These are phyloP conservation scores for Catharanthus roseus DNA, from an alignment of 257 asterid genomes.

Conservation along the genomic window DNA sequence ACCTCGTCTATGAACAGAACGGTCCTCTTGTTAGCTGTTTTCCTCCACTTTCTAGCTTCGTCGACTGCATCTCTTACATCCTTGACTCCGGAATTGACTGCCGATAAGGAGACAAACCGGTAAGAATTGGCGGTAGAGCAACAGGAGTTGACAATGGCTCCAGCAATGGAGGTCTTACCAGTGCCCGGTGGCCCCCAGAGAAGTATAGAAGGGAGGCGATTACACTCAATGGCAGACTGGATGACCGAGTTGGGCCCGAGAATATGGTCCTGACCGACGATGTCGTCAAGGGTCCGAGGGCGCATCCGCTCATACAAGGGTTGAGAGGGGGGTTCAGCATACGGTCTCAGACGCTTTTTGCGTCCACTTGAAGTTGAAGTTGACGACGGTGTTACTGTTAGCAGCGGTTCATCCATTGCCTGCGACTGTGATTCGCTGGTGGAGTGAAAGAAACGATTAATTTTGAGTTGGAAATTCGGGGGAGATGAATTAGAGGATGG, in stretches of 20 bases:
- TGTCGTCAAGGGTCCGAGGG: conserved; percentile 64
- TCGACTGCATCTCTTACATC: conserved; percentile 78
- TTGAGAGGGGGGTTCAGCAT: conserved; percentile 30
- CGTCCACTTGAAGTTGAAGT: conserved; percentile 1
- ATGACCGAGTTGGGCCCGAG: conserved; percentile 48
- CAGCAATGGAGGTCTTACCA: conserved; percentile 85
- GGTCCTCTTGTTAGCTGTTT: conserved; percentile 32
- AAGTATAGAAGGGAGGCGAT: conserved; percentile 65
- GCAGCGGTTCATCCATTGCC: neutral
- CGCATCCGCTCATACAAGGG: conserved; percentile 79
- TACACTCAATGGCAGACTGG: conserved; percentile 38
- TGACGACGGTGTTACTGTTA: neutral
- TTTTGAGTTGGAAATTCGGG: conserved; percentile 57
- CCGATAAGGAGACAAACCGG: conserved; percentile 60
- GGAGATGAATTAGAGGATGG: conserved; percentile 18
- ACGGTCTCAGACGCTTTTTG: conserved; percentile 37
- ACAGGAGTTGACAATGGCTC: conserved; percentile 45
- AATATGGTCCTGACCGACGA: conserved; percentile 81
- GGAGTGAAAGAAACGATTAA: conserved; percentile 52
- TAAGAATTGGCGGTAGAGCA: conserved; percentile 14
- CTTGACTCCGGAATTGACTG: conserved; percentile 80
- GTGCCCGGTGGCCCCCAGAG: conserved; percentile 95
- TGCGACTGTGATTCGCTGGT: neutral
- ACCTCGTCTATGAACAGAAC: conserved; percentile 80
- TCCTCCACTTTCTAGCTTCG: conserved; percentile 43